These are phyloP conservation scores for Aspergillus ibericus DNA, from an alignment of 2,329 filamentous ascomycete genomes.

Conservation along the genomic window DNA sequence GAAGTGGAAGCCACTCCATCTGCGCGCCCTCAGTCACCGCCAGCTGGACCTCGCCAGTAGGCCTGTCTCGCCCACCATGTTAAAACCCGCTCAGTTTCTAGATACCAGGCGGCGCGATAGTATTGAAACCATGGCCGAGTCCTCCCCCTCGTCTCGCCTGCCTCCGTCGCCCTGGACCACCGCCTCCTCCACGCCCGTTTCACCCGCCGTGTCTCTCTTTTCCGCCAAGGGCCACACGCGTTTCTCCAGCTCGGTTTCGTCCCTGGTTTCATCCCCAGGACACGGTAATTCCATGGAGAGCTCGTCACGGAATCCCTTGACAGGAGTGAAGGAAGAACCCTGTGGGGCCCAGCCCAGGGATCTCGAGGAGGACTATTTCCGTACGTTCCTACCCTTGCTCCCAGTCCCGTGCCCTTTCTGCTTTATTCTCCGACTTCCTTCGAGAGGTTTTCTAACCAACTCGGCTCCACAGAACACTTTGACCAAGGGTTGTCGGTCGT, in stretches of 20 bases:
- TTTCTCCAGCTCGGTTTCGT: constrained; percentile 70
- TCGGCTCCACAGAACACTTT: constrained; percentile 34
- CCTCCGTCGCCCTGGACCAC: constrained; percentile 34
- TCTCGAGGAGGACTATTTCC: constrained; percentile 65
- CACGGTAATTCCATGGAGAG: constrained; percentile 52
- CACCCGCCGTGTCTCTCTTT: constrained; percentile 43
- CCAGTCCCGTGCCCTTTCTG: constrained; percentile 9
- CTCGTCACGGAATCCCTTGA: constrained; percentile 64
- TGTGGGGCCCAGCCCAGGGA: constrained; percentile 62
- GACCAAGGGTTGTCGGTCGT: constrained; percentile 31
- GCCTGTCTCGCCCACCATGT: constrained; percentile 27
- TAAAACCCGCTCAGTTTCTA: constrained; percentile 36
- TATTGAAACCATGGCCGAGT: constrained; percentile 27
- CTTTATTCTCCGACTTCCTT: constrained; percentile 3
- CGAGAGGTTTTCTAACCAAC: constrained; percentile 12
- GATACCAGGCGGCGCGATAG: constrained; percentile 34
- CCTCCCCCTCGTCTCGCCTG: constrained; percentile 19
- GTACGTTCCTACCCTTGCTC: constrained; percentile 56
- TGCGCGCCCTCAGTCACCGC: neutral
- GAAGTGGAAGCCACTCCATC: constrained; percentile 20
- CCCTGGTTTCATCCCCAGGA: constrained; percentile 62
- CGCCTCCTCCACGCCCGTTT: constrained; percentile 40
- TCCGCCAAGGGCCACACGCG: constrained; percentile 40
- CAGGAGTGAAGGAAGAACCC: constrained; percentile 83
- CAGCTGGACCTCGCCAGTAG: neutral